Evolutionary conservation across 1,284 basidiomycete genomes (phyloP).

Genomic region (Afroboletus lepidellus): DNA sequence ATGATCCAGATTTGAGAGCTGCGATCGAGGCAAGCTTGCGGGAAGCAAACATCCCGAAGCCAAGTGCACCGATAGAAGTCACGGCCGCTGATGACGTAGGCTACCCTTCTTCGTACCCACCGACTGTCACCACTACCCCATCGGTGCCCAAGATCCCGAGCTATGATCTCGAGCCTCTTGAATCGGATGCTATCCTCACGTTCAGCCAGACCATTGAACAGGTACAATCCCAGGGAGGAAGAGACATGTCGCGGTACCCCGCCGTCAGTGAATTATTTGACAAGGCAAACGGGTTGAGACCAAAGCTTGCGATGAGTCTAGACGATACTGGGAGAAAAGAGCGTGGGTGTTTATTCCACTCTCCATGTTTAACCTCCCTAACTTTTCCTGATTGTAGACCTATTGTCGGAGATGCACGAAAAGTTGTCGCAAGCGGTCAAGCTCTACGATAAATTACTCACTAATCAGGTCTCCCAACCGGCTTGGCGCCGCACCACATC

Average conservation of each 20-base stretch:
- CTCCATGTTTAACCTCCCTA: background rate
- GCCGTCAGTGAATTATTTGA: conserved; percentile 83
- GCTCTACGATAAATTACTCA: conserved; percentile 85
- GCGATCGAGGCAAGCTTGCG: conserved; percentile 95
- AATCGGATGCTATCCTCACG: conserved; percentile 82
- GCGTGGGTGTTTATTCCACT: conserved; percentile 47
- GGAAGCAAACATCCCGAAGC: conserved; percentile 77
- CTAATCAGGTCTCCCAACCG: conserved; percentile 76
- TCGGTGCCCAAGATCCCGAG: conserved; percentile 56
- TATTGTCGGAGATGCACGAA: conserved; percentile 89
- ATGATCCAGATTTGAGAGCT: conserved; percentile 90
- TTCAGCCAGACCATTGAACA: conserved; percentile 90
- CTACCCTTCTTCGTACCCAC: conserved; percentile 46
- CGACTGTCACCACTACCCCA: conserved; percentile 39
- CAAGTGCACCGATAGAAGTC: conserved; percentile 71
- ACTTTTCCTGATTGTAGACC: conserved; percentile 47
- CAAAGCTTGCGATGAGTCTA: conserved; percentile 81
- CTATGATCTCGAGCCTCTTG: conserved; percentile 77
- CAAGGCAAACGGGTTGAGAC: conserved; percentile 77
- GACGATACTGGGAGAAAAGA: conserved; percentile 89
- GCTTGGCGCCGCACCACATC: conserved; percentile 48
- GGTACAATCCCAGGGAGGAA: conserved; percentile 74
- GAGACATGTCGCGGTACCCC: conserved; percentile 77
- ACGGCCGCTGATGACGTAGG: conserved; percentile 51
- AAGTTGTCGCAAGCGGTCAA: conserved; percentile 90